Percentiles rank a stretch among this genome's conserved stretches.
Conservation (phyloP, 768 basidiomycete species). For the Mycena galericulata region DNA sequence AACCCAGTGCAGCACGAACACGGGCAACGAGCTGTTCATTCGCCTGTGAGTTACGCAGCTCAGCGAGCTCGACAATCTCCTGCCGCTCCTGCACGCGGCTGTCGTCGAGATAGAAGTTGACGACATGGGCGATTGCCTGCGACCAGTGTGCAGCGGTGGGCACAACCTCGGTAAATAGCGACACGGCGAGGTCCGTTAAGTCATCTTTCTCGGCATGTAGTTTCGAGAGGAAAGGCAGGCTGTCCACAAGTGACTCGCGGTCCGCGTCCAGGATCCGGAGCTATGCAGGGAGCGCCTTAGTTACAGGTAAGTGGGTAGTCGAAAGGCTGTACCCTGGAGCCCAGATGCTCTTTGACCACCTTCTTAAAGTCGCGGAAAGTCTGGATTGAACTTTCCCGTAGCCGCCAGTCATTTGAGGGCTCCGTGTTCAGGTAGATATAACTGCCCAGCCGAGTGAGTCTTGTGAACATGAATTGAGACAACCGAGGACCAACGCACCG, state of each 20-base stretch:
- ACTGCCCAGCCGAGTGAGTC: constrained; percentile 37
- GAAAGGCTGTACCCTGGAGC: constrained; percentile 37
- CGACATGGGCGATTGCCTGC: constrained; percentile 63
- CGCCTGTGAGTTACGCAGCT: constrained; percentile 40
- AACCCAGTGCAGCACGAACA: constrained; percentile 61
- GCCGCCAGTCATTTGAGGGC: constrained; percentile 59
- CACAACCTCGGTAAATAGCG: constrained; percentile 64
- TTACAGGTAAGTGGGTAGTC: not conserved
- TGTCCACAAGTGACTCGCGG: constrained; percentile 26
- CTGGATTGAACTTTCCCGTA: constrained; percentile 53
- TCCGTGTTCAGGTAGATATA: constrained; percentile 61
- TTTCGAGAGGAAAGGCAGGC: constrained; percentile 47
- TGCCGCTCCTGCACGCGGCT: constrained; percentile 48
- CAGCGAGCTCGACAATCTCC: constrained; percentile 53
- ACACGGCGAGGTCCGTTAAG: constrained; percentile 55
- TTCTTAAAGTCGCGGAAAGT: constrained; percentile 46
- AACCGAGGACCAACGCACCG: constrained; percentile 50
- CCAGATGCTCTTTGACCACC: constrained; percentile 46
- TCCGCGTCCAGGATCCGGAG: constrained; percentile 25
- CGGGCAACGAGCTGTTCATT: constrained; percentile 52
- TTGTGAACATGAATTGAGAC: not conserved
- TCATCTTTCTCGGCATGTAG: constrained; percentile 39
- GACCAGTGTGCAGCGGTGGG: constrained; percentile 70
- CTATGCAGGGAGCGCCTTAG: not conserved
- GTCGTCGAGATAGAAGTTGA: constrained; percentile 70